Conservation (phyloP, 345 rosid species). For the Streptanthus diversifolius region DNA sequence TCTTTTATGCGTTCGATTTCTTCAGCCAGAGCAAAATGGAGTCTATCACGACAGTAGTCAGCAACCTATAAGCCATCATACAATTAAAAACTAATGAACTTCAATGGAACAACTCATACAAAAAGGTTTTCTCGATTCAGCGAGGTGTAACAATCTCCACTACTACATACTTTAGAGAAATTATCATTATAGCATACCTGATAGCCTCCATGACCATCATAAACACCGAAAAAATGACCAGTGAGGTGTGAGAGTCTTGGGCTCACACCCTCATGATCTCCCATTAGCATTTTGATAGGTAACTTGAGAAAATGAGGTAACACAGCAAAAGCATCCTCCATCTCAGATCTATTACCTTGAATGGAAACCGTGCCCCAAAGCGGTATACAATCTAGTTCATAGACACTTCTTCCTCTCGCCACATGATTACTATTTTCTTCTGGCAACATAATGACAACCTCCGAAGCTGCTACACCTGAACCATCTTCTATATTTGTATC, state of each 20-base stretch:
- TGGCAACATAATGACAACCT: conserved; percentile 61
- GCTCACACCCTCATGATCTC: conserved; percentile 56
- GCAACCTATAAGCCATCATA: conserved; percentile 57
- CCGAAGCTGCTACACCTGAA: conserved; percentile 47
- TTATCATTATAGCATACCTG: conserved; percentile 48
- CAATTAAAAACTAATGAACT: background rate
- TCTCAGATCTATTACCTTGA: conserved; percentile 91
- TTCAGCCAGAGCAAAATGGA: conserved; percentile 68
- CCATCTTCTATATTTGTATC: conserved; percentile 37
- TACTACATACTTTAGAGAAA: background rate
- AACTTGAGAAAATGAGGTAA: conserved; percentile 61
- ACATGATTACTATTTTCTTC: conserved; percentile 40
- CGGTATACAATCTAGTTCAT: conserved; percentile 81
- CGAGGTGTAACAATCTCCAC: background rate
- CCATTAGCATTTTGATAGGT: conserved; percentile 77
- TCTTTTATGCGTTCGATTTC: conserved; percentile 55
- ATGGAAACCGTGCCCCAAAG: conserved; percentile 84
- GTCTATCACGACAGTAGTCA: conserved; percentile 67
- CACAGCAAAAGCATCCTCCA: conserved; percentile 86
- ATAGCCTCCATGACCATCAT: conserved; percentile 97
- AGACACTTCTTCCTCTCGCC: conserved; percentile 63
- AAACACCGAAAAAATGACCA: conserved; percentile 87
- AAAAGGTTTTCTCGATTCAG: background rate
- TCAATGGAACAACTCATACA: background rate
- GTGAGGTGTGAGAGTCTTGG: conserved; percentile 53